These are phyloP conservation scores for Leishmania martiniquensis DNA, from an alignment of 208 protist genomes.

Conservation along the genomic window DNA sequence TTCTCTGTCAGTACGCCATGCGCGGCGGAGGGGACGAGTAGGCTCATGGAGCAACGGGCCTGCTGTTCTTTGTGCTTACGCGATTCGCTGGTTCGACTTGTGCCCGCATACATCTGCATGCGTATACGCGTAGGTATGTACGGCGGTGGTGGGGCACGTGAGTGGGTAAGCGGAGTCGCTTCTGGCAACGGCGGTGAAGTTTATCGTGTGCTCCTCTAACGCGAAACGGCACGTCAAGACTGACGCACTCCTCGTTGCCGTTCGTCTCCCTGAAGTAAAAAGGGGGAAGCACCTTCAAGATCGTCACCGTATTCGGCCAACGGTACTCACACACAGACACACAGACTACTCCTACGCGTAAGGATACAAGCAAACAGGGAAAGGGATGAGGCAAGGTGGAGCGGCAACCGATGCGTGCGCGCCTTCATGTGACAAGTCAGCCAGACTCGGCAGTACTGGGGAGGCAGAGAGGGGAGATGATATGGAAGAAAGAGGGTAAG, in stretches of 20 bases:
- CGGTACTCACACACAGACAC: neutral
- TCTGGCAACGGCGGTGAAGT: too few species aligned
- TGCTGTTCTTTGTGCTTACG: neutral
- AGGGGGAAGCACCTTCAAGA: neutral
- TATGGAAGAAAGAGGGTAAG: neutral
- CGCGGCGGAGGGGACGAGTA: conserved; percentile 3
- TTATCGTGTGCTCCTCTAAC: neutral
- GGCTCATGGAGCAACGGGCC: neutral
- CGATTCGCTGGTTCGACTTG: neutral
- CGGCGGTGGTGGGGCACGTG: too few species aligned
- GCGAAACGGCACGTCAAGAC: neutral
- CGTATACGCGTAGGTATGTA: too few species aligned
- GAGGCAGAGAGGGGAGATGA: neutral
- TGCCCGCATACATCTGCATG: neutral
- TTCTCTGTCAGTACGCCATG: conserved; percentile 21
- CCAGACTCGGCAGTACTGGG: neutral
- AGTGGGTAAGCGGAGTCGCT: too few species aligned
- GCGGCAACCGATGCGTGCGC: neutral
- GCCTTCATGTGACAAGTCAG: neutral
- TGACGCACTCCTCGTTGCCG: neutral
- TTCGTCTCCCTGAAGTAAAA: neutral
- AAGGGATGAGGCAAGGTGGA: neutral
- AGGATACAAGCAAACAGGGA: neutral
- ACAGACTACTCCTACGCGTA: neutral
- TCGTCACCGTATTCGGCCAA: neutral